phyloP scores from a whole-genome alignment of 106 monocot genomes.

The Acorus gramineus region DNA sequence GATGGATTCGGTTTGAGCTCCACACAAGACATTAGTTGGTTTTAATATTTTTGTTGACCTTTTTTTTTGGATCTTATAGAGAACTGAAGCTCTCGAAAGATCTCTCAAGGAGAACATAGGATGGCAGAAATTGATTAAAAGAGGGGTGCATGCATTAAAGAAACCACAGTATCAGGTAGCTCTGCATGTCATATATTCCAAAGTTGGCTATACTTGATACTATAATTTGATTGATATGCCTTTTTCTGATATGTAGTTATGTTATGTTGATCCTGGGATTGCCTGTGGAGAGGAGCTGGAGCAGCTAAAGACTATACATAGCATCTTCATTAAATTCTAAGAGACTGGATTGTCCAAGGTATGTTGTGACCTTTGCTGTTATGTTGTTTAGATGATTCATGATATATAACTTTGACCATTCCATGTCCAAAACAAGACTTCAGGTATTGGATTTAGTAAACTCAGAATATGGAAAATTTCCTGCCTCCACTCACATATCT shows the following conservation, averaged over 20 bases:
- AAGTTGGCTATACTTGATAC: no score
- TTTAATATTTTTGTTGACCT: no score
- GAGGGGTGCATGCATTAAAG: conserved; percentile 71
- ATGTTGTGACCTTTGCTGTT: no score
- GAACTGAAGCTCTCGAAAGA: conserved; percentile 59
- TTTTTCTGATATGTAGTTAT: conserved; percentile 32
- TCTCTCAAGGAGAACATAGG: conserved; percentile 52
- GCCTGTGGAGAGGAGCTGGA: conserved; percentile 39
- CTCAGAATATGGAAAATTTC: no score
- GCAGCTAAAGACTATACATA: conserved; percentile 55
- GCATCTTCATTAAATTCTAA: conserved; percentile 38
- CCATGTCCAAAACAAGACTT: no score
- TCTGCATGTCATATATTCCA: neutral
- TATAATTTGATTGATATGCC: neutral
- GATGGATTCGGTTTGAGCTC: no score
- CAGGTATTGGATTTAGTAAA: no score
- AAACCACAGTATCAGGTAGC: conserved; percentile 93
- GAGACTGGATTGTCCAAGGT: neutral
- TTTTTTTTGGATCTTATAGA: conserved; percentile 28
- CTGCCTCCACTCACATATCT: no score
- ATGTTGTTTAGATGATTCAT: no score
- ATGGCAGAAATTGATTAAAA: conserved; percentile 84
- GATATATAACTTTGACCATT: no score
- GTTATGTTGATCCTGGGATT: conserved; percentile 66
- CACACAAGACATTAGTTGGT: no score